These are phyloP conservation scores for Passalora sequoiae DNA, from an alignment of 2,329 filamentous ascomycete species.

Conservation along the genomic window DNA sequence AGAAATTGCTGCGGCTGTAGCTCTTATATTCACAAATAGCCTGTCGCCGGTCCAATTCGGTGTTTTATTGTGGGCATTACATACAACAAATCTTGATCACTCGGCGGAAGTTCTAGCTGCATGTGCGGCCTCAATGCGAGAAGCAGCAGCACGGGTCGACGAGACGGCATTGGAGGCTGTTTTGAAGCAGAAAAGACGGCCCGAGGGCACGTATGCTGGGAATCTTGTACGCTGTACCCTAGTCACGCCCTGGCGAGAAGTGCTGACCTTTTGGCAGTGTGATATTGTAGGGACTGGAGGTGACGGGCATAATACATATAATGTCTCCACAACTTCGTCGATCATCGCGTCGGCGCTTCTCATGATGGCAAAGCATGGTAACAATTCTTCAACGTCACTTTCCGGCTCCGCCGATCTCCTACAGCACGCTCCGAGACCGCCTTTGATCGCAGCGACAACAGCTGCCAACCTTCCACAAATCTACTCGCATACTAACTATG, in stretches of 20 bases:
- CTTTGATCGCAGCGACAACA: constrained; percentile 67
- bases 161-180: constrained; percentile 55
- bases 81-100: constrained; percentile 83
- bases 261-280: constrained; percentile 45
- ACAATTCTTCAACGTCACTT: constrained; percentile 89
- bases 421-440: constrained; percentile 64
- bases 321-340: constrained; percentile 91
- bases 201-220: constrained; percentile 71
- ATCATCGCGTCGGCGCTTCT: constrained; percentile 84
- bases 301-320: constrained; percentile 96
- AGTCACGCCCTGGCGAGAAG: too few relatives aligned
- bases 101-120: constrained; percentile 79
- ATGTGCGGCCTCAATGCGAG: constrained; percentile 78
- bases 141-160: constrained; percentile 69
- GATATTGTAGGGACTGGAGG: constrained; percentile 98
- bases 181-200: constrained; percentile 55
- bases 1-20: constrained; percentile 85
- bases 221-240: constrained; percentile 72
- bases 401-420: constrained; percentile 93
- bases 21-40: constrained; percentile 84
- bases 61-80: constrained; percentile 80
- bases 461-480: constrained; percentile 66
- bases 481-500: constrained; percentile 80
- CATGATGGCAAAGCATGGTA: constrained; percentile 89
- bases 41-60: constrained; percentile 84